Evolutionary conservation across 169 alveolate species (phyloP).

Genomic region (Babesia divergens): DNA sequence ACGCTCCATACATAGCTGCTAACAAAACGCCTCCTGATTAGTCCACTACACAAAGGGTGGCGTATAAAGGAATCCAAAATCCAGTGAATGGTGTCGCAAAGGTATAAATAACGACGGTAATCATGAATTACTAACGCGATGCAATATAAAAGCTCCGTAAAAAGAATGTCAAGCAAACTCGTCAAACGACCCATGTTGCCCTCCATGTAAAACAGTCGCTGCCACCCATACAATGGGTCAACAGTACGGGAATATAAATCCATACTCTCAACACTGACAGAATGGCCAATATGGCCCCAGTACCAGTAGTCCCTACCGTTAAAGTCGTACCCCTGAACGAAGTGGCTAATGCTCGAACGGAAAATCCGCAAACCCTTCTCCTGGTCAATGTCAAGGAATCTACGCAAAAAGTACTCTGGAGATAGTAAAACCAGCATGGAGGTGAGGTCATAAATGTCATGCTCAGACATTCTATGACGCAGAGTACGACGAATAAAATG

Average conservation of each 20-base stretch:
- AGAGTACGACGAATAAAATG: conserved; percentile 37
- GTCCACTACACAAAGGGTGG: conserved; percentile 86
- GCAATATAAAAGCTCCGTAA: conserved; percentile 52
- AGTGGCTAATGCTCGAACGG: conserved; percentile 38
- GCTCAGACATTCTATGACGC: conserved; percentile 9
- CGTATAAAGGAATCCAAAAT: conserved; percentile 80
- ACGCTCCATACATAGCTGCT: conserved; percentile 71
- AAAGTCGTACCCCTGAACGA: conserved; percentile 19
- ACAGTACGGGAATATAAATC: conserved; percentile 60
- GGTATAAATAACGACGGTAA: conserved; percentile 73
- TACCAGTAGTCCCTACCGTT: conserved; percentile 49
- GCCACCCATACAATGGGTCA: conserved; percentile 73
- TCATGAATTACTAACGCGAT: conserved; percentile 45
- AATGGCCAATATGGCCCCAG: conserved; percentile 23
- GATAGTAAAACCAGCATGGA: conserved; percentile 8
- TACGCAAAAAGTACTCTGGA: conserved; percentile 23
- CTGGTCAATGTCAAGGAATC: background rate
- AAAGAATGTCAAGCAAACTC: background rate
- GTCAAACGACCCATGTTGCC: background rate
- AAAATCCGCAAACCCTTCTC: conserved; percentile 10
- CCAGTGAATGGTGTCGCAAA: conserved; percentile 85
- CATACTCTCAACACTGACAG: conserved; percentile 8
- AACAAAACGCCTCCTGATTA: conserved; percentile 69
- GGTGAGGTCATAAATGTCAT: conserved; percentile 44
- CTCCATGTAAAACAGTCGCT: conserved; percentile 60